A percentile compares a stretch with the other conserved stretches of the same genome.
phyloP scores from a whole-genome alignment of 768 basidiomycete species.

The Gyrodon lividus region DNA sequence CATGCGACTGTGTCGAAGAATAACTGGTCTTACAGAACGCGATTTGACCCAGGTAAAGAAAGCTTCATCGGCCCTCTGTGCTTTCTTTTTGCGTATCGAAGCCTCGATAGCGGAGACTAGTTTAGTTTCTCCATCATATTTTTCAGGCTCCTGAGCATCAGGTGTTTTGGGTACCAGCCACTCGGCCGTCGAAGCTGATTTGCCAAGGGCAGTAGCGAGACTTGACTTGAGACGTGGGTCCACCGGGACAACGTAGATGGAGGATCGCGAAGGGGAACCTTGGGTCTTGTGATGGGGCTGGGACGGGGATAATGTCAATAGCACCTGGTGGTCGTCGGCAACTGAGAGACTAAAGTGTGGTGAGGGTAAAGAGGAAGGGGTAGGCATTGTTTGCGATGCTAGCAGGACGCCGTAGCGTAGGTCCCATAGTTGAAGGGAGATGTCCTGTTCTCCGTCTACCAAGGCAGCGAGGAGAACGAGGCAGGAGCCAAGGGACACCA shows the following conservation, averaged over 20 bases:
- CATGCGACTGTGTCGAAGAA: not conserved
- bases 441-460: constrained; percentile 35
- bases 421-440: constrained; percentile 66
- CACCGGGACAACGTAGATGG: constrained; percentile 59
- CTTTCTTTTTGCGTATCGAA: constrained; percentile 42
- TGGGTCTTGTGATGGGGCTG: constrained; percentile 7
- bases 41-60: constrained; percentile 63
- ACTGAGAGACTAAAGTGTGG: constrained; percentile 31
- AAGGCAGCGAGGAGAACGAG: constrained; percentile 54
- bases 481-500: constrained; percentile 55
- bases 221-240: constrained; percentile 53
- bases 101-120: constrained; percentile 39
- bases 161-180: constrained; percentile 41
- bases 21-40: constrained; percentile 23
- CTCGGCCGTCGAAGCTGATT: constrained; percentile 38
- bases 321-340: constrained; percentile 45
- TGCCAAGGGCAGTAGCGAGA: constrained; percentile 63
- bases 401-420: constrained; percentile 65
- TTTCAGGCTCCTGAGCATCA: constrained; percentile 7
- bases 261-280: constrained; percentile 39
- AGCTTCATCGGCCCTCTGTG: constrained; percentile 52
- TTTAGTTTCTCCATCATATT: constrained; percentile 25
- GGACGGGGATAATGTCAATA: constrained; percentile 49
- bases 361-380: constrained; percentile 44
- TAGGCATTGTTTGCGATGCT: constrained; percentile 48